Conservation (phyloP, 2,329 filamentous ascomycete genomes). For the Tolypocladium ophioglossoides region DNA sequence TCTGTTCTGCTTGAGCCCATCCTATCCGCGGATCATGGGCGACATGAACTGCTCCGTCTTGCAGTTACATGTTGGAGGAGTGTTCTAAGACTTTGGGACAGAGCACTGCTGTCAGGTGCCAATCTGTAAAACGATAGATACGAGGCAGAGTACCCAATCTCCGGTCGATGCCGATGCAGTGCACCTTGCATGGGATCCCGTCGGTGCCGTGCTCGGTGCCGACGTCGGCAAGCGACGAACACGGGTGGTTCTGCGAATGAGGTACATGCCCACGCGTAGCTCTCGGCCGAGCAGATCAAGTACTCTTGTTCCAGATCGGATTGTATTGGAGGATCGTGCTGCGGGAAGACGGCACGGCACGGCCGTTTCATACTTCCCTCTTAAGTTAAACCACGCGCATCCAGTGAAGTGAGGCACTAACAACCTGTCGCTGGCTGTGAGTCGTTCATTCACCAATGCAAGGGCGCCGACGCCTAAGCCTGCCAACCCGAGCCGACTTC, state of each 20-base stretch:
- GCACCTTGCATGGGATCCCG: neutral
- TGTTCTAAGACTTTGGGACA: no score
- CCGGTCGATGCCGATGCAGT: neutral
- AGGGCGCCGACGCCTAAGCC: neutral
- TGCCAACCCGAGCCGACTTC: neutral
- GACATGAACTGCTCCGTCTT: neutral
- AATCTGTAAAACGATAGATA: neutral
- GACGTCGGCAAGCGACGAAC: conserved; percentile 9
- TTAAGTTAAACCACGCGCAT: neutral
- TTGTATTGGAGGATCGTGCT: neutral
- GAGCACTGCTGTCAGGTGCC: neutral
- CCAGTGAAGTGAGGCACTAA: no score
- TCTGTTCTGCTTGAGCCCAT: neutral
- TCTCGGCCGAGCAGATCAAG: neutral
- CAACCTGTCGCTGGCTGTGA: neutral
- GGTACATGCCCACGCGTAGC: neutral
- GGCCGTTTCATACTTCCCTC: neutral
- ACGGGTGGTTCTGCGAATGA: neutral
- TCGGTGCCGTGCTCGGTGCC: conserved; percentile 12
- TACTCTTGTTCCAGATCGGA: neutral
- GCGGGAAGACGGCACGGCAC: neutral
- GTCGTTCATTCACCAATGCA: neutral
- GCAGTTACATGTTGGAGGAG: neutral
- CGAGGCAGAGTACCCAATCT: neutral
- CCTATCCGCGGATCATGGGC: neutral